phyloP scores from a whole-genome alignment of 2,329 filamentous ascomycete genomes.

The Fusarium camptoceras region DNA sequence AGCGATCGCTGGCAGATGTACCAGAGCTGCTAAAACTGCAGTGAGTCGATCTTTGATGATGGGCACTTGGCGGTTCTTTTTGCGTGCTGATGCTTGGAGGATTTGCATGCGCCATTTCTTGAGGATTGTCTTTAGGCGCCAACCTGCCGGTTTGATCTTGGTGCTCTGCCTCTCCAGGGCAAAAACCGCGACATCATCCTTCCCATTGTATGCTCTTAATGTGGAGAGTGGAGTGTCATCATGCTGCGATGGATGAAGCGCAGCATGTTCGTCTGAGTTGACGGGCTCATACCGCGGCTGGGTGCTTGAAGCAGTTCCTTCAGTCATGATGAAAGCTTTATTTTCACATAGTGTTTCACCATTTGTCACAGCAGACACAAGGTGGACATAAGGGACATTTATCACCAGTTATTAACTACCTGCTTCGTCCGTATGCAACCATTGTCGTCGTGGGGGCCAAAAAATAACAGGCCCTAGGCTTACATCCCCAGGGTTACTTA shows the following conservation, averaged over 20 bases:
- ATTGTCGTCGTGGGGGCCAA: slow-evolving; percentile 1
- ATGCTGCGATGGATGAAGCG: not conserved
- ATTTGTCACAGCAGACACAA: not conserved
- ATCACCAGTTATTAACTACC: not conserved
- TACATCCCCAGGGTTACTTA: not conserved
- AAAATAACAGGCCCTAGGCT: not conserved
- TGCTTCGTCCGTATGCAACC: not conserved
- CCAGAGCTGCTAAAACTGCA: slow-evolving; percentile 21
- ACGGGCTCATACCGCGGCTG: slow-evolving; percentile 35
- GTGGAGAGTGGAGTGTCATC: not conserved
- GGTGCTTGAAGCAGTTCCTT: not conserved
- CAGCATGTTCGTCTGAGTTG: slow-evolving; percentile 16
- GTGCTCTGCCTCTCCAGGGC: not conserved
- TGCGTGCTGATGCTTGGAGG: slow-evolving; percentile 5
- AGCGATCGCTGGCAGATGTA: slow-evolving; percentile 36
- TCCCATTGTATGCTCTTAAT: not conserved
- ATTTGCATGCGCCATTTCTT: slow-evolving; percentile 38
- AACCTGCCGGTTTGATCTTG: slow-evolving; percentile 7
- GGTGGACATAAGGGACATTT: not conserved
- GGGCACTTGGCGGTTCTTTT: slow-evolving; percentile 18
- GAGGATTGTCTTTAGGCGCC: slow-evolving; percentile 27
- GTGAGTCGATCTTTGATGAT: slow-evolving; percentile 39
- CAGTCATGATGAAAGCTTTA: not conserved
- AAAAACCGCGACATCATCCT: not conserved
- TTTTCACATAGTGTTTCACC: not conserved